phyloP scores from a whole-genome alignment of 176 grass and related monocot genomes.

The Hordeum vulgare region DNA sequence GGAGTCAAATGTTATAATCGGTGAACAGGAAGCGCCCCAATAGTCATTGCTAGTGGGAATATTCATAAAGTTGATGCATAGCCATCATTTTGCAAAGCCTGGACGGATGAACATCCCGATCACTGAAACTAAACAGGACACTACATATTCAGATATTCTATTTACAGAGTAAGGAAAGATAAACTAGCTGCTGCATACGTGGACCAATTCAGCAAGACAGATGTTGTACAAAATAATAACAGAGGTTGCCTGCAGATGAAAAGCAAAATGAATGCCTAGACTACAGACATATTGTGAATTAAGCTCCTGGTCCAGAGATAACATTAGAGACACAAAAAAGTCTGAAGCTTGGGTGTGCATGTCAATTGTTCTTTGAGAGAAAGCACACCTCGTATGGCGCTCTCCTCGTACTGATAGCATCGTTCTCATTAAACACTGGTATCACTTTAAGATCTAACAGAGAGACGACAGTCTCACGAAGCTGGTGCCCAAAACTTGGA shows the following conservation, averaged over 20 bases:
- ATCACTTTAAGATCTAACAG: slow-evolving; percentile 67
- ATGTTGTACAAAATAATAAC: not conserved
- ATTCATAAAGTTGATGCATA: not conserved
- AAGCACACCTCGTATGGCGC: slow-evolving; percentile 65
- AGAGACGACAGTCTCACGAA: slow-evolving; percentile 65
- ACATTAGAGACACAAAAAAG: not conserved
- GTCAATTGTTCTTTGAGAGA: not conserved
- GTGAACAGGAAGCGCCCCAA: not conserved
- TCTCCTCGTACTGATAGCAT: slow-evolving; percentile 91
- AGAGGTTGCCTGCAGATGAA: not conserved
- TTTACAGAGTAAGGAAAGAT: not conserved
- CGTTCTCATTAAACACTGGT: slow-evolving; percentile 95
- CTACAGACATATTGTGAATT: not conserved
- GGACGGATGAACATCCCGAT: not conserved
- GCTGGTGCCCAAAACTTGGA: slow-evolving; percentile 69
- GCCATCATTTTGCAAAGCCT: not conserved
- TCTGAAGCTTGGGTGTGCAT: not conserved
- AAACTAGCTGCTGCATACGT: not conserved
- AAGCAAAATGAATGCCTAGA: not conserved
- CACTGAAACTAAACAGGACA: not conserved
- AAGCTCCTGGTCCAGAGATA: not conserved
- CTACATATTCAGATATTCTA: not conserved
- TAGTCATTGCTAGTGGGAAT: not conserved
- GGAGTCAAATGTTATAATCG: slow-evolving; percentile 16
- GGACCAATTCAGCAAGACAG: not conserved